These are phyloP conservation scores for Dentipellis fragilis DNA, from an alignment of 768 basidiomycete species.

Conservation along the genomic window DNA sequence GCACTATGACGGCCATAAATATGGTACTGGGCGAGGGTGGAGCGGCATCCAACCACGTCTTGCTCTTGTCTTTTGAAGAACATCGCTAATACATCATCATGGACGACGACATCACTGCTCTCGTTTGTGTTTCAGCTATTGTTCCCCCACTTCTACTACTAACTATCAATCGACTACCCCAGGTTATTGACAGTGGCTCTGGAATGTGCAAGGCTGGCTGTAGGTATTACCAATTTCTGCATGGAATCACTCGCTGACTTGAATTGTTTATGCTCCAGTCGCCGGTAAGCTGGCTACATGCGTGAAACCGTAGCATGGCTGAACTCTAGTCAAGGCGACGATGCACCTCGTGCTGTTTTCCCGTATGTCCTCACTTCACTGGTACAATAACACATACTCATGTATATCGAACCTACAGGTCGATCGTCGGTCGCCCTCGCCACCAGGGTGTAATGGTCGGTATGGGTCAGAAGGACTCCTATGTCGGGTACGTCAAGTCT, in stretches of 20 bases:
- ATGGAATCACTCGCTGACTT: conserved; percentile 54
- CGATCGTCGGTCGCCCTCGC: conserved; percentile 65
- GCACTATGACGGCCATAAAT: background rate
- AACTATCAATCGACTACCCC: conserved; percentile 16
- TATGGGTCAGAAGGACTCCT: conserved; percentile 72
- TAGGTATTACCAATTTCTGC: conserved; percentile 25
- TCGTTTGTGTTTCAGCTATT: conserved; percentile 24
- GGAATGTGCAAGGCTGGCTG: conserved; percentile 99
- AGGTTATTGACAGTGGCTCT: conserved; percentile 89
- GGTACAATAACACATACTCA: background rate
- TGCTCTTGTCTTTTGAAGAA: background rate
- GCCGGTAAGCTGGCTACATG: conserved; percentile 15
- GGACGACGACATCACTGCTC: conserved; percentile 57
- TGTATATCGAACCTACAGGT: conserved; percentile 22
- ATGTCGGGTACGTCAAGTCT: conserved; percentile 43
- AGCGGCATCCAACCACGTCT: background rate
- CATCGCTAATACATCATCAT: conserved; percentile 20
- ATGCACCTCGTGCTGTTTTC: conserved; percentile 96
- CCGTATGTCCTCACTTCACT: conserved; percentile 49
- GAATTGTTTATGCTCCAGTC: conserved; percentile 63
- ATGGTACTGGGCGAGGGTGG: background rate
- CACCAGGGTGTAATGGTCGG: conserved; percentile 73
- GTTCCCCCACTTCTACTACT: background rate
- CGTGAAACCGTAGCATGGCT: conserved; percentile 15
- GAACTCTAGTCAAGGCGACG: conserved; percentile 74